Conservation (phyloP, 768 basidiomycete genomes). For the Leccinellum albellum region DNA sequence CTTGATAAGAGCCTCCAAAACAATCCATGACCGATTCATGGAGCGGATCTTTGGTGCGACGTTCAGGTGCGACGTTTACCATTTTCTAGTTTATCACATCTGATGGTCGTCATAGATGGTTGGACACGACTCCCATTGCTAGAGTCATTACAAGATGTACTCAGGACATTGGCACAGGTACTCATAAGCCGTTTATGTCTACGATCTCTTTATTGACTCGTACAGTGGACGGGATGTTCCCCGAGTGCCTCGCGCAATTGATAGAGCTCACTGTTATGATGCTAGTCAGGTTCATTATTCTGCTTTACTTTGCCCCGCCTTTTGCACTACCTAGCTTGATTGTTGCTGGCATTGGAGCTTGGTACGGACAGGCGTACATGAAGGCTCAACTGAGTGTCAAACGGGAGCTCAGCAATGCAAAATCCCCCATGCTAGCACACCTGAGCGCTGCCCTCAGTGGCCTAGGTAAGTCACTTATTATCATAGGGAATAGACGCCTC, state of each 20-base stretch:
- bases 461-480: conserved; percentile 7
- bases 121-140: conserved; percentile 37
- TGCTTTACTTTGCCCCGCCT: conserved; percentile 11
- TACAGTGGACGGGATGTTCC: conserved; percentile 10
- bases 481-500: background rate
- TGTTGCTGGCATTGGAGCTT: conserved; percentile 27
- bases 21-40: conserved; percentile 50
- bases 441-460: conserved; percentile 14
- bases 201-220: background rate
- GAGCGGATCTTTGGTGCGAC: conserved; percentile 57
- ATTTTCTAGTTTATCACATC: conserved; percentile 20
- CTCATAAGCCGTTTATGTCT: background rate
- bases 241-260: background rate
- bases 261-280: conserved; percentile 6
- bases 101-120: conserved; percentile 41
- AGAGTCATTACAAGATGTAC: conserved; percentile 32
- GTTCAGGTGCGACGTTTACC: conserved; percentile 47
- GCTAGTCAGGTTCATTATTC: background rate
- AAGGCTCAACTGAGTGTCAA: conserved; percentile 39
- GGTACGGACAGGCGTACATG: conserved; percentile 39
- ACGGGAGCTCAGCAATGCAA: conserved; percentile 25
- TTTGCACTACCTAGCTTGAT: conserved; percentile 25
- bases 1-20: conserved; percentile 47
- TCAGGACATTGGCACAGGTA: conserved; percentile 47
- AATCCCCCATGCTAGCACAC: conserved; percentile 14